Evolutionary conservation across 2,329 filamentous ascomycete genomes (phyloP).

Genomic region (Aureobasidium sp.): DNA sequence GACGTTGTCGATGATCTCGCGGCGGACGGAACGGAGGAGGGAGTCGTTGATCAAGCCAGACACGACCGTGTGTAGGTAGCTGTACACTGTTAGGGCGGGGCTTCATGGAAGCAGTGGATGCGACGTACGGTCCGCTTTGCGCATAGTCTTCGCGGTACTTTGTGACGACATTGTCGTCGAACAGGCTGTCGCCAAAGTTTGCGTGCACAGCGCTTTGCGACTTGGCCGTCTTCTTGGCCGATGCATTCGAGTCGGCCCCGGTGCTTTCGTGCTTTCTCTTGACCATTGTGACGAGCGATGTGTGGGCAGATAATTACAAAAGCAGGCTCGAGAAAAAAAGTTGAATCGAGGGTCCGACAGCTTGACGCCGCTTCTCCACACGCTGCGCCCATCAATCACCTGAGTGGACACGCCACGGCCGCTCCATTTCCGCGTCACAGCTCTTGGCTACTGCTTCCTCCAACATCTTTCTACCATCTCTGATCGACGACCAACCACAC

Average conservation of each 20-base stretch:
- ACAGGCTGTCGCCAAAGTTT: constrained; percentile 58
- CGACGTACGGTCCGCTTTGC: constrained; percentile 44
- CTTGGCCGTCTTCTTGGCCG: constrained; percentile 27
- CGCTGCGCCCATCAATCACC: neutral
- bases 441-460: neutral
- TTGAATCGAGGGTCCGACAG: constrained; percentile 1
- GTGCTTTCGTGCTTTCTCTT: constrained; percentile 33
- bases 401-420: constrained; percentile 3
- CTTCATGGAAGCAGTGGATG: neutral
- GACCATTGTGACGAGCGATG: constrained; percentile 16
- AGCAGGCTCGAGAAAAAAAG: neutral
- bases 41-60: constrained; percentile 66
- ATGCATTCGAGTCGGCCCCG: constrained; percentile 23
- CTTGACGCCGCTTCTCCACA: neutral
- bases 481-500: neutral
- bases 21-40: constrained; percentile 76
- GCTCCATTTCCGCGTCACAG: neutral
- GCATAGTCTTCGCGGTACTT: constrained; percentile 56
- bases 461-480: neutral
- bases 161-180: constrained; percentile 49
- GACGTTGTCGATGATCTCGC: constrained; percentile 79
- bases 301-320: neutral
- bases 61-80: constrained; percentile 91
- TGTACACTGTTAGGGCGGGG: constrained; percentile 20
- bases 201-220: constrained; percentile 32